Percentiles rank a stretch among this genome's conserved stretches.
Evolutionary conservation across 2,329 filamentous ascomycete genomes (phyloP).

Genomic region (Meredithiella fracta): DNA sequence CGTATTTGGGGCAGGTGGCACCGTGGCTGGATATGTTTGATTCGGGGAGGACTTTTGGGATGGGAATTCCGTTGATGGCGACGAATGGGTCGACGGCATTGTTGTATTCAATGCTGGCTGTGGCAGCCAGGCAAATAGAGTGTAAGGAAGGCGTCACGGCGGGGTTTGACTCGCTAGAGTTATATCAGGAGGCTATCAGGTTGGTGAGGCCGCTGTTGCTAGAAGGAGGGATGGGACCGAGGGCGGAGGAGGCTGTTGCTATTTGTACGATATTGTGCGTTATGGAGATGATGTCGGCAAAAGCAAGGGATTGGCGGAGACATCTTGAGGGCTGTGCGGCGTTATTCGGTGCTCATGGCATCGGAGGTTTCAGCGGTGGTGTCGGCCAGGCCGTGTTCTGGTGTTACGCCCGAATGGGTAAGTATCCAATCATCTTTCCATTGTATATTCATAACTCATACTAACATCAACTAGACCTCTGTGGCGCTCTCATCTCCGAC

Average conservation of each 20-base stretch:
- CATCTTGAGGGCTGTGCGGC: conserved; percentile 42
- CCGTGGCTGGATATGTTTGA: conserved; percentile 45
- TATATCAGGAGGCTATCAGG: conserved; percentile 39
- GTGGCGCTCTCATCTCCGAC: conserved; percentile 30
- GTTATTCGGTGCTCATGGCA: conserved; percentile 25
- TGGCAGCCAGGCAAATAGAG: conserved; percentile 38
- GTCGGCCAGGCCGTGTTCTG: conserved; percentile 2
- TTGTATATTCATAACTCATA: conserved; percentile 16
- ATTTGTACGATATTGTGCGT: conserved; percentile 26
- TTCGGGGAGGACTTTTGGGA: conserved; percentile 33
- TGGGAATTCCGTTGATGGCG: conserved; percentile 34
- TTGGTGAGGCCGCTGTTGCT: conserved; percentile 22
- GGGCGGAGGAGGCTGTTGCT: conserved; percentile 20
- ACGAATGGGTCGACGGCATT: conserved; percentile 30
- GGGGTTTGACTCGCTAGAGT: conserved; percentile 34
- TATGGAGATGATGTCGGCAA: conserved; percentile 29
- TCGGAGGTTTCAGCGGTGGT: neutral
- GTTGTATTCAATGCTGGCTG: conserved; percentile 34
- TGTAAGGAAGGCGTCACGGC: conserved; percentile 28
- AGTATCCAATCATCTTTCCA: conserved; percentile 12
- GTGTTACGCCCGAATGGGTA: conserved; percentile 5
- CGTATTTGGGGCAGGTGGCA: conserved; percentile 37
- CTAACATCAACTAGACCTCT: conserved; percentile 20
- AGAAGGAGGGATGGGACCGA: conserved; percentile 4
- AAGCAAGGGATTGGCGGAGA: conserved; percentile 32